phyloP scores from a whole-genome alignment of 1,139 yeast species.

The Nadsonia commutata region DNA sequence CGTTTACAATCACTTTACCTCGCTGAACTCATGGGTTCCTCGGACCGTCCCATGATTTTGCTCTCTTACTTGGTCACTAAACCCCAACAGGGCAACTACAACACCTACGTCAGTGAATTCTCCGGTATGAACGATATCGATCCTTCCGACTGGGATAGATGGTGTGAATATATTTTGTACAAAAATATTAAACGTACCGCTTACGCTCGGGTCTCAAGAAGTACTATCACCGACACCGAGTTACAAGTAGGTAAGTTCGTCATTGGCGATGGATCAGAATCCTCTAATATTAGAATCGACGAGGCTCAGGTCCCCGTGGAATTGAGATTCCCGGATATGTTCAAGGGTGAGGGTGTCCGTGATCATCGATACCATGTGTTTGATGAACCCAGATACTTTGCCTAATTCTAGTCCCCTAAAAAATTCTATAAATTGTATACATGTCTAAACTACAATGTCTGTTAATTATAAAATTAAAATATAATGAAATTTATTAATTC shows the following conservation, averaged over 20 bases:
- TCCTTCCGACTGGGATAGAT: conserved; percentile 87
- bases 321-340: conserved; percentile 65
- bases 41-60: conserved; percentile 63
- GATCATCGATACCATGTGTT: conserved; percentile 92
- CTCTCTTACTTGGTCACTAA: conserved; percentile 81
- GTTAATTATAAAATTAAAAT: too few species aligned
- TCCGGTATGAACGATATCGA: conserved; percentile 91
- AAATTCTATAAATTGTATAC: too few species aligned
- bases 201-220: conserved; percentile 85
- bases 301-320: conserved; percentile 47
- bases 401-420: too few species aligned
- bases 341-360: conserved; percentile 86
- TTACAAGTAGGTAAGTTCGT: conserved; percentile 89
- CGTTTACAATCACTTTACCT: conserved; percentile 69
- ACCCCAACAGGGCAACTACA: conserved; percentile 80
- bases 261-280: conserved; percentile 33
- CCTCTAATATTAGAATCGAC: conserved; percentile 38
- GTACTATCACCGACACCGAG: conserved; percentile 92
- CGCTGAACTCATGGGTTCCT: conserved; percentile 65
- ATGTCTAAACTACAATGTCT: too few species aligned
- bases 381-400: conserved; percentile 69
- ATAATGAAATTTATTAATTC: too few species aligned
- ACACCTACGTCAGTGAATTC: conserved; percentile 70
- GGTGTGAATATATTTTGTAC: conserved; percentile 94
- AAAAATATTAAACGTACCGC: conserved; percentile 79